Evolutionary conservation across 176 grass and related monocot genomes (phyloP).

Genomic region (Musa schizocarpa): DNA sequence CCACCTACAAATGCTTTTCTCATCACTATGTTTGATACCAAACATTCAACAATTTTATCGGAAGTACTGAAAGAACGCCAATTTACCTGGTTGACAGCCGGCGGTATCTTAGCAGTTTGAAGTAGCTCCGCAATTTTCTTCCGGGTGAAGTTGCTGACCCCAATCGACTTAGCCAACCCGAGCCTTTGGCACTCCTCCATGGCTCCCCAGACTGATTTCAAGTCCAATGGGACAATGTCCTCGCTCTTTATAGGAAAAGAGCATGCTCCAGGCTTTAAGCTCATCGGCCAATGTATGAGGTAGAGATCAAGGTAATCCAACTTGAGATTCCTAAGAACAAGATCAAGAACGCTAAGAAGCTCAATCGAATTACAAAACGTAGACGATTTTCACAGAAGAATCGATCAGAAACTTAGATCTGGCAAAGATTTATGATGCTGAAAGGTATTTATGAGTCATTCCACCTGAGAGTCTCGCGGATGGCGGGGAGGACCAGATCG

Average conservation of each 20-base stretch:
- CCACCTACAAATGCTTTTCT: conserved; percentile 22
- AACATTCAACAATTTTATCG: background rate
- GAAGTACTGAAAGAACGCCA: background rate
- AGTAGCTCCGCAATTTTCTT: conserved; percentile 45
- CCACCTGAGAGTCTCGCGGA: background rate
- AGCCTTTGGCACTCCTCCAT: conserved; percentile 53
- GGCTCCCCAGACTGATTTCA: conserved; percentile 40
- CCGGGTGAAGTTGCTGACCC: conserved; percentile 58
- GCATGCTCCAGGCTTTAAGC: conserved; percentile 30
- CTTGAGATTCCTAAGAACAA: conserved; percentile 30
- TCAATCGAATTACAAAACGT: no score
- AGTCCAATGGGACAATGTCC: conserved; percentile 38
- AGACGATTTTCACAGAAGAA: background rate
- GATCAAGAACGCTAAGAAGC: no score
- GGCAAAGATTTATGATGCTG: no score
- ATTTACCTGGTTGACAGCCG: conserved; percentile 42
- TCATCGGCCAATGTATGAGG: conserved; percentile 43
- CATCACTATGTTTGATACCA: background rate
- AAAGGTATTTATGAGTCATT: no score
- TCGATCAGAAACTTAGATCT: background rate
- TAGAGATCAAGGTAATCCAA: conserved; percentile 54
- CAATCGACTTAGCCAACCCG: conserved; percentile 49
- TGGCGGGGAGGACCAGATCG: background rate
- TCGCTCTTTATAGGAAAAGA: conserved; percentile 36
- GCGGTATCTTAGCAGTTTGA: conserved; percentile 30